A percentile compares a stretch with the other conserved stretches of the same genome.
Evolutionary conservation across 1,139 yeast genomes (phyloP).

Genomic region (Nadsonia starkeyi-henricii): DNA sequence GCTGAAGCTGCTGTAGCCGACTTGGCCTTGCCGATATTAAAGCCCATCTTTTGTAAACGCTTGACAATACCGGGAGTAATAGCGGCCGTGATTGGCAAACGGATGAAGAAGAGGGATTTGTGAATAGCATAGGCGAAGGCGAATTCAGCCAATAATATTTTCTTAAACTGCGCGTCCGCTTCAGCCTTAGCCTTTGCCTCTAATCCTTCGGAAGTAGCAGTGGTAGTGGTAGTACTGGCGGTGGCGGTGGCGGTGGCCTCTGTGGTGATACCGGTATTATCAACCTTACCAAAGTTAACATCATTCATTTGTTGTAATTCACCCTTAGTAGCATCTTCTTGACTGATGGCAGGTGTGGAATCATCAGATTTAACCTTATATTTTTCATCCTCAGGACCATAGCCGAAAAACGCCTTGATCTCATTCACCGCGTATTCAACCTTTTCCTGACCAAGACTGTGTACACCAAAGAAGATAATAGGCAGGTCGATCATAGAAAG

Average conservation of each 20-base stretch:
- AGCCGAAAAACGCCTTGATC: conserved; percentile 32
- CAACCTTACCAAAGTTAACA: conserved; percentile 6
- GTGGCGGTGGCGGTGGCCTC: neutral
- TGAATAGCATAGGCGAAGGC: conserved; percentile 89
- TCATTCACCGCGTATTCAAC: conserved; percentile 53
- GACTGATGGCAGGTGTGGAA: neutral
- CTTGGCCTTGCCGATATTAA: conserved; percentile 49
- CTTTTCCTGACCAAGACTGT: conserved; percentile 70
- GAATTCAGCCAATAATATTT: conserved; percentile 47
- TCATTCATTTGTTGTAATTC: conserved; percentile 4
- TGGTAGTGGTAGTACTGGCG: neutral
- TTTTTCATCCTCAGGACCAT: conserved; percentile 13
- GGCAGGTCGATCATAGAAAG: conserved; percentile 69
- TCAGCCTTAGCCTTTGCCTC: conserved; percentile 5
- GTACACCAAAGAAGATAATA: conserved; percentile 66
- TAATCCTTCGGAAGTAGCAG: neutral
- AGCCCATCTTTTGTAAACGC: conserved; percentile 61
- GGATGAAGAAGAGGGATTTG: conserved; percentile 60
- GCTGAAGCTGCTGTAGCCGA: conserved; percentile 18
- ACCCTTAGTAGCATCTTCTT: conserved; percentile 1
- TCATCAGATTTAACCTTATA: conserved; percentile 5
- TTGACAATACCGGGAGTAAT: conserved; percentile 72
- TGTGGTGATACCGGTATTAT: neutral
- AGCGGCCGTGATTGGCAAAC: conserved; percentile 87
- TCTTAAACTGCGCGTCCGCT: conserved; percentile 7